phyloP scores from a whole-genome alignment of 164 flowering plant genomes.

The Cinnamomum chago region DNA sequence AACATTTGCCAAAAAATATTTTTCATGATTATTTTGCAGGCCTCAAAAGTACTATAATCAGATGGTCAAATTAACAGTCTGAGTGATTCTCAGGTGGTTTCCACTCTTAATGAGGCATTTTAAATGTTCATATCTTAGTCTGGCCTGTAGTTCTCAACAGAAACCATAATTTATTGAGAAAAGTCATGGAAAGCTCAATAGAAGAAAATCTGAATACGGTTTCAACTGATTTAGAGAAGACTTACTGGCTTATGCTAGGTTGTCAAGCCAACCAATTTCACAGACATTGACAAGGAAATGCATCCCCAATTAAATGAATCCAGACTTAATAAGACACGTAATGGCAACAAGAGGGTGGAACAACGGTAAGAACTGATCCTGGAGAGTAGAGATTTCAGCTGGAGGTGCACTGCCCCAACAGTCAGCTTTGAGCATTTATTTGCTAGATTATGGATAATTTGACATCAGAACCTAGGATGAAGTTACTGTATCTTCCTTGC shows the following conservation, averaged over 20 bases:
- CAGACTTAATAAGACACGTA: background rate
- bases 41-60: too few species aligned
- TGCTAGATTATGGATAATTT: background rate
- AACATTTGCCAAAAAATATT: too few species aligned
- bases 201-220: background rate
- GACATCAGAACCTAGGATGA: background rate
- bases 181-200: too few species aligned
- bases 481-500: background rate
- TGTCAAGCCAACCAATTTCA: background rate
- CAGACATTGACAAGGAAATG: background rate
- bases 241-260: background rate
- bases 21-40: too few species aligned
- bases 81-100: too few species aligned
- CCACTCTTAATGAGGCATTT: too few species aligned
- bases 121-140: too few species aligned
- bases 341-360: background rate
- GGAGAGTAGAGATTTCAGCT: background rate
- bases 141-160: background rate
- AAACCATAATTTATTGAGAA: background rate
- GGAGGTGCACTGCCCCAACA: background rate
- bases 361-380: background rate
- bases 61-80: too few species aligned
- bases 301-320: background rate
- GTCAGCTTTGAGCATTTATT: background rate
- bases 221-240: background rate